phyloP scores from a whole-genome alignment of 495 filamentous ascomycete genomes.

The Thozetella sp. region DNA sequence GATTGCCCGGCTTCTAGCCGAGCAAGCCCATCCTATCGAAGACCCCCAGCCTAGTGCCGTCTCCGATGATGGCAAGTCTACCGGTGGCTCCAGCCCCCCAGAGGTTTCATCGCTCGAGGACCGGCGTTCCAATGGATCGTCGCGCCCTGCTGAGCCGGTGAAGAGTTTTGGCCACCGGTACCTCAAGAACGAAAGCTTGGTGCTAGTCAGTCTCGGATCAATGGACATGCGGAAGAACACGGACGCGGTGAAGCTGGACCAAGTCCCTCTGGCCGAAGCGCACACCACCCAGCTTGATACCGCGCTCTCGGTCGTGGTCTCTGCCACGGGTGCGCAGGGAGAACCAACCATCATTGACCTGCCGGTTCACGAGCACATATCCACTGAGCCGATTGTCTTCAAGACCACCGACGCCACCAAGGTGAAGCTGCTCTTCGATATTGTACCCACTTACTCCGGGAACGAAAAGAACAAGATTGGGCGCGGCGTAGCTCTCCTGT shows the following conservation, averaged over 20 bases:
- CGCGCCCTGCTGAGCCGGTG: constrained; percentile 66
- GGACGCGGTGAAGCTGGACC: constrained; percentile 84
- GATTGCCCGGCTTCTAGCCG: constrained; percentile 69
- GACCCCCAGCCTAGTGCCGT: constrained; percentile 14
- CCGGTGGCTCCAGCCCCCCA: constrained; percentile 40
- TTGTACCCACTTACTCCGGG: constrained; percentile 97
- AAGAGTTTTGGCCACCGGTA: constrained; percentile 97
- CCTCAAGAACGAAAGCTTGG: constrained; percentile 83
- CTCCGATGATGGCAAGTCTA: constrained; percentile 34
- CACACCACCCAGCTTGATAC: constrained; percentile 94
- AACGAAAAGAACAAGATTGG: constrained; percentile 84
- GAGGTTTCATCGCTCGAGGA: constrained; percentile 55
- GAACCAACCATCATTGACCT: constrained; percentile 89
- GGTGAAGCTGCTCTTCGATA: constrained; percentile 91
- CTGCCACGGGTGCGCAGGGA: constrained; percentile 83
- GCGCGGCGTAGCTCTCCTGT: constrained; percentile 88
- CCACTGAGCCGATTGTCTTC: constrained; percentile 90
- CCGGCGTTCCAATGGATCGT: constrained; percentile 38
- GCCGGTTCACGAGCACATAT: constrained; percentile 90
- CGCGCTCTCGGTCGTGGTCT: constrained; percentile 87
- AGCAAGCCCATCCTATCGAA: constrained; percentile 20
- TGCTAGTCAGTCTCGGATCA: constrained; percentile 88
- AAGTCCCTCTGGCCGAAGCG: constrained; percentile 81
- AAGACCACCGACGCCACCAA: constrained; percentile 74
- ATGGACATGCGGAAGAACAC: constrained; percentile 88